Evolutionary conservation across 169 alveolate species (phyloP).

Genomic region (Eimeria tenella): DNA sequence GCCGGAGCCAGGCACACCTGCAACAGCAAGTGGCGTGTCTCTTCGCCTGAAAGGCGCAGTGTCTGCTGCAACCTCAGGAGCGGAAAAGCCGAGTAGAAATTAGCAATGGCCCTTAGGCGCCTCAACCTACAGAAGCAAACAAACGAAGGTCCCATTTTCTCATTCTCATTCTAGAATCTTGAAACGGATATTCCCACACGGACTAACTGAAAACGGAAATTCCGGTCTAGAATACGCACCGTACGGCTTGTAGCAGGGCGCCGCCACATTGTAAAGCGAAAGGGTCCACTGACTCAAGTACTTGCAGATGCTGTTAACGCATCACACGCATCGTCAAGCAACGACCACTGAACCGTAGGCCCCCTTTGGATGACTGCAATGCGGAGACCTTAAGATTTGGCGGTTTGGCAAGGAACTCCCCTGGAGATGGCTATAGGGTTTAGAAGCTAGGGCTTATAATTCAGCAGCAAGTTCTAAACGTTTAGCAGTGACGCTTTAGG

Average conservation of each 20-base stretch:
- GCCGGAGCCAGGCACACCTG: constrained; percentile 25
- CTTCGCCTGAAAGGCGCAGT: constrained; percentile 43
- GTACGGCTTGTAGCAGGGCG: constrained; percentile 52
- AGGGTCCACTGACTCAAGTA: constrained; percentile 26
- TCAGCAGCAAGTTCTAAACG: background rate
- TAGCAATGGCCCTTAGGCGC: constrained; percentile 20
- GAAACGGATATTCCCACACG: background rate
- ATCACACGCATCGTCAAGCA: background rate
- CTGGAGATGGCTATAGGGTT: background rate
- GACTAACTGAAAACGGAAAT: background rate
- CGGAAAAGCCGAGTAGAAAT: constrained; percentile 44
- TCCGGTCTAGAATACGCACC: background rate
- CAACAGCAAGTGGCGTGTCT: constrained; percentile 31
- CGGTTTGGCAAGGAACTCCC: background rate
- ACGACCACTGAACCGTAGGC: constrained; percentile 11
- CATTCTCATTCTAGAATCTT: background rate
- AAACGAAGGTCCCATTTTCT: background rate
- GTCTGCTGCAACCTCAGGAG: constrained; percentile 57
- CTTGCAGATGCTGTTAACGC: constrained; percentile 29
- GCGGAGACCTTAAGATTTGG: background rate
- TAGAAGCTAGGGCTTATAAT: background rate
- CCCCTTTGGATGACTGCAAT: background rate
- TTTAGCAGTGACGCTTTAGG: too few species aligned
- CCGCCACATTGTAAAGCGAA: constrained; percentile 40
- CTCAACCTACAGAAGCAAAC: constrained; percentile 27